These are phyloP conservation scores for Ophiobolus disseminans DNA, from an alignment of 2,329 filamentous ascomycete species.

Conservation along the genomic window DNA sequence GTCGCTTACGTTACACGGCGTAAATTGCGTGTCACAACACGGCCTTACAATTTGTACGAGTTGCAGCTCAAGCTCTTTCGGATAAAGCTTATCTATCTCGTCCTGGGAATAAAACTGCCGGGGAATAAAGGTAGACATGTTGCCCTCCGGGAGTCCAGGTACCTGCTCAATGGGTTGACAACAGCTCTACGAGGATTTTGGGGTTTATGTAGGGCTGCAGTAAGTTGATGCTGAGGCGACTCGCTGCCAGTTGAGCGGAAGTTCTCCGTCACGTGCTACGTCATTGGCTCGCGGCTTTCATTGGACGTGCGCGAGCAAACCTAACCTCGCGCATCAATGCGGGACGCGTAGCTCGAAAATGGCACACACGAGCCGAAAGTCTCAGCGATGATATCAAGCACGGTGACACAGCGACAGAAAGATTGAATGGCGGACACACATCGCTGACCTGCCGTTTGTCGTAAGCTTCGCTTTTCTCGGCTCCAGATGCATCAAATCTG, in stretches of 20 bases:
- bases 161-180: not conserved
- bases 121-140: slow-evolving; percentile 80
- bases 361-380: too few species aligned
- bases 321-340: slow-evolving; percentile 1
- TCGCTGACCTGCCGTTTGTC: too few species aligned
- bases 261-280: slow-evolving; percentile 29
- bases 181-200: too few species aligned
- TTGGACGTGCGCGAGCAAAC: slow-evolving; percentile 10
- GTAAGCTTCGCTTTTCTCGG: too few species aligned
- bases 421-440: not conserved
- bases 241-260: slow-evolving; percentile 6
- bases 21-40: too few species aligned
- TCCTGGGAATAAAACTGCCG: slow-evolving; percentile 78
- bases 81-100: slow-evolving; percentile 84
- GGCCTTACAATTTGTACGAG: slow-evolving; percentile 79
- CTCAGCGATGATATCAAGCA: too few species aligned
- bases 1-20: not conserved
- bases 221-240: too few species aligned
- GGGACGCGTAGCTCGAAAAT: not conserved
- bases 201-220: too few species aligned
- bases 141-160: not conserved
- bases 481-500: too few species aligned
- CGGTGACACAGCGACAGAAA: not conserved
- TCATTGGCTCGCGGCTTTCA: slow-evolving; percentile 14
- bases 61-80: slow-evolving; percentile 78